Base-by-base conservation (phyloP, 1,284 basidiomycete genomes). In the Pseudozyma flocculosa region DNA sequence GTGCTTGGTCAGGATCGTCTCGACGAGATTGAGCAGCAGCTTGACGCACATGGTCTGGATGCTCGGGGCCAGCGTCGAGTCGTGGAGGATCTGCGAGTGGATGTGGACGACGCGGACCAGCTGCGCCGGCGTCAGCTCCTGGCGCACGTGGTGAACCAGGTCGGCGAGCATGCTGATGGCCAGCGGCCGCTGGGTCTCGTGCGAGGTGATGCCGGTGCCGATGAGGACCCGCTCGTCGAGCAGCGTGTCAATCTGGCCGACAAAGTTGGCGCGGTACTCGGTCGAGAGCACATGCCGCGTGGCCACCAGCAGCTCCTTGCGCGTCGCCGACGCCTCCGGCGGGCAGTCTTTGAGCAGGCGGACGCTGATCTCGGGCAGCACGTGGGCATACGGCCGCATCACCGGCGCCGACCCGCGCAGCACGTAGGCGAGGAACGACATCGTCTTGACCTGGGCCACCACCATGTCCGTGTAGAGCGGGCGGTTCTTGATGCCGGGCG, bases 341-440 rank as follows among this genome's bases (percentile, higher is more conserved):
- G 95, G 94, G 70, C 92, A 93, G 78, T 99, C 94, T 75, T 96
- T 89, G 47, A 98, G 83, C 19, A 99, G 82, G 15, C 95, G 85
- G 23, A 98, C 82, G 43, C 89, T 87, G 38, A 87, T 85, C 44
- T 89, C 82, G 18, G 94, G 88, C 36, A 98, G 84, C 4, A 85
- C 85, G 69, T 94, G 88, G 4, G 88, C 87, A 68, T 92, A 90
- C 11, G 85, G 83, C 41, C 89, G 87, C 59, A 87, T 84, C 48
- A 87, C 85, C 29, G 90, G 88, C 29, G 80, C 77, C 78, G 80
- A 80, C 24, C 86, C 88, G 47, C 92, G 85, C 60, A 94, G 84
- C 23, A 95, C 87, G 80, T 92, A 97, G 1, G 92, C 90, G 41
- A 96, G 82, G 78, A 92, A 96, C 4, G 92, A 93, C 78, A 97